Conservation (phyloP, 805 yeast species). For the Wickerhamiella lipophila region DNA sequence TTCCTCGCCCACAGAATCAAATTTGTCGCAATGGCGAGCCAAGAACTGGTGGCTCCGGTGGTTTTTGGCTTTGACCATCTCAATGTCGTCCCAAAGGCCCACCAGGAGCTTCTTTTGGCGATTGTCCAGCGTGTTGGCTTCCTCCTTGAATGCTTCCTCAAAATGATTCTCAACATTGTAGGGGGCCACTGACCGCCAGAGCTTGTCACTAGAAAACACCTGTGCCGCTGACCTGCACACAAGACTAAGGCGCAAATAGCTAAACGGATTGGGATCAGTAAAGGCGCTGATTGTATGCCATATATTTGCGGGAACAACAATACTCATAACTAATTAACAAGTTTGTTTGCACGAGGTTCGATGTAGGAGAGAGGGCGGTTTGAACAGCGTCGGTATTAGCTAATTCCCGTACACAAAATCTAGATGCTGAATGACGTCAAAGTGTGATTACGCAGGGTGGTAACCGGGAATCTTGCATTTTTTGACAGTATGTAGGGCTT, state of each 20-base stretch:
- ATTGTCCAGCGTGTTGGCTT: conserved; percentile 4
- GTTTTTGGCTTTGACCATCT: not conserved
- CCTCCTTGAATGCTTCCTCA: conserved; percentile 2
- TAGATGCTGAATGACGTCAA: not conserved
- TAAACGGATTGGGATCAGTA: conserved; percentile 7
- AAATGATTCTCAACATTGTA: conserved; percentile 1
- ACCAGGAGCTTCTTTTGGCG: conserved; percentile 1
- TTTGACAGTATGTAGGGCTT: not conserved
- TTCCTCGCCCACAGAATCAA: conserved; percentile 7
- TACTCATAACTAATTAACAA: not conserved
- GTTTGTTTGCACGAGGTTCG: not conserved
- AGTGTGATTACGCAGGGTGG: not conserved
- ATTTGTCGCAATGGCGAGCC: conserved; percentile 8
- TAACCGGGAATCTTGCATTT: not conserved
- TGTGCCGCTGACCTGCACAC: conserved; percentile 5
- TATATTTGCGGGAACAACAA: conserved; percentile 1
- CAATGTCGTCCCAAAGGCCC: conserved; percentile 10
- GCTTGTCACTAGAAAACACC: conserved; percentile 6
- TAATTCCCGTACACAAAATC: not conserved
- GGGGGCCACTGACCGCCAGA: conserved; percentile 6
- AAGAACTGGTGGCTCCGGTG: conserved; percentile 3
- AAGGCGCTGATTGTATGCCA: conserved; percentile 8
- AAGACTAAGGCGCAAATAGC: conserved; percentile 4
- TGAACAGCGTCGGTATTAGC: not conserved
- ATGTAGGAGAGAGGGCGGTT: not conserved